phyloP scores from a whole-genome alignment of 129 eudicot species.

The Artemisia argyi region DNA sequence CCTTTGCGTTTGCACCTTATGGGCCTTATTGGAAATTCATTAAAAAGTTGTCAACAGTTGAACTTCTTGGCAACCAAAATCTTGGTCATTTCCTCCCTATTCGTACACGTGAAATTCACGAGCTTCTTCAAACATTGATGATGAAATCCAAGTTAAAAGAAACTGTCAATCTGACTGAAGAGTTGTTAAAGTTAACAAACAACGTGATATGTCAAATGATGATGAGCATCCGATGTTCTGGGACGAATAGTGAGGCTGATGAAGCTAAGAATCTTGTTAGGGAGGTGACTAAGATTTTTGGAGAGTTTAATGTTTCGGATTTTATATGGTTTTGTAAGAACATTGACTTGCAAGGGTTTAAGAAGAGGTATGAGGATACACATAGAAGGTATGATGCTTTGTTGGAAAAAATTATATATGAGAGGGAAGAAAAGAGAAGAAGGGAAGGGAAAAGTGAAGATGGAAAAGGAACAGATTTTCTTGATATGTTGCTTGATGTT shows the following conservation, averaged over 20 bases:
- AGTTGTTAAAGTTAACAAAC: conserved; percentile 46
- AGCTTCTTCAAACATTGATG: conserved; percentile 20
- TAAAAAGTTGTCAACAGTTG: conserved; percentile 45
- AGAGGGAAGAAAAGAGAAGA: conserved; percentile 38
- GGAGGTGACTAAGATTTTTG: conserved; percentile 52
- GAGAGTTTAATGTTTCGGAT: conserved; percentile 51
- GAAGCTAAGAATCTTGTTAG: conserved; percentile 42
- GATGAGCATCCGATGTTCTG: conserved; percentile 52
- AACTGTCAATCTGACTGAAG: conserved; percentile 41
- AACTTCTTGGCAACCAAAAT: conserved; percentile 44
- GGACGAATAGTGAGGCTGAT: conserved; percentile 43
- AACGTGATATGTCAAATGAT: conserved; percentile 52
- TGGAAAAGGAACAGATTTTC: conserved; percentile 46
- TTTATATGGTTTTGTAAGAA: conserved; percentile 46
- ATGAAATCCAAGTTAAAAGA: conserved; percentile 29
- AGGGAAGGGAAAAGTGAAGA: conserved; percentile 16
- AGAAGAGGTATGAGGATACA: conserved; percentile 36
- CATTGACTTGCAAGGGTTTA: conserved; percentile 39
- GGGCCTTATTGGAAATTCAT: conserved; percentile 60
- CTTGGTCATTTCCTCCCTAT: conserved; percentile 48
- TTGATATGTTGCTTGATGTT: conserved; percentile 57
- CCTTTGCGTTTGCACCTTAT: conserved; percentile 54
- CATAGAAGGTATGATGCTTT: conserved; percentile 39
- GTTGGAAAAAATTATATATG: conserved; percentile 37
- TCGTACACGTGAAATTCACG: conserved; percentile 28